These are phyloP conservation scores for Penicillium coffeae DNA, from an alignment of 495 filamentous ascomycete genomes.

Conservation along the genomic window DNA sequence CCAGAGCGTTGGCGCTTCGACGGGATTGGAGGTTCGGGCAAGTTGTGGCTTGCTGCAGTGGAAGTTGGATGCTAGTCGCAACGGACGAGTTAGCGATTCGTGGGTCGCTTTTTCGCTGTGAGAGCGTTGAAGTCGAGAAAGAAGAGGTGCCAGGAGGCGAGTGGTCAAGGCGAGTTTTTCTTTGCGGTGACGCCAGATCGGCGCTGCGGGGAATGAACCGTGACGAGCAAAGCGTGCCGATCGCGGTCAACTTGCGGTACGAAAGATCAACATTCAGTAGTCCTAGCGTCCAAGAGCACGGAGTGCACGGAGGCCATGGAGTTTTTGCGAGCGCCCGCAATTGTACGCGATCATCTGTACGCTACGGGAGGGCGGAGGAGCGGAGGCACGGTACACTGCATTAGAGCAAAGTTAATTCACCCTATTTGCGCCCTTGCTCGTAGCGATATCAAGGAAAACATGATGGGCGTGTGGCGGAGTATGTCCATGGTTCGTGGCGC, in stretches of 20 bases:
- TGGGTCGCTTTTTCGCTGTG: not conserved
- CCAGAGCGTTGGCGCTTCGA: constrained; percentile 18
- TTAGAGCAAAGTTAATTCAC: too few relatives aligned
- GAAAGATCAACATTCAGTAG: not conserved
- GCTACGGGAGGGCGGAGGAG: too few relatives aligned
- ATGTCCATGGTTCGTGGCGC: constrained; percentile 11
- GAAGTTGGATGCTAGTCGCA: not conserved
- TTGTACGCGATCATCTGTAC: too few relatives aligned
- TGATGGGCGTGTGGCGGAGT: not conserved
- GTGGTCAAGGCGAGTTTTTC: constrained; percentile 8
- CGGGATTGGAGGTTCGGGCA: not conserved
- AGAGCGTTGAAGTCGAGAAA: not conserved
- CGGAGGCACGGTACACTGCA: too few relatives aligned
- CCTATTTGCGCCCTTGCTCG: too few relatives aligned
- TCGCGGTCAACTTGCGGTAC: constrained; percentile 11
- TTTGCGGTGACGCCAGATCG: constrained; percentile 18
- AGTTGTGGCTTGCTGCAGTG: not conserved
- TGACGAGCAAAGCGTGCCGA: constrained; percentile 13
- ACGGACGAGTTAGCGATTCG: not conserved
- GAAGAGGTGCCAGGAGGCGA: not conserved
- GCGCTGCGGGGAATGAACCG: constrained; percentile 21
- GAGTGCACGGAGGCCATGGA: too few relatives aligned
- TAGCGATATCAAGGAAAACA: too few relatives aligned
- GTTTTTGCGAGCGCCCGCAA: too few relatives aligned
- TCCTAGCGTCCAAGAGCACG: too few relatives aligned